phyloP scores from a whole-genome alignment of 805 yeast genomes.

The Starmerella scarabaei region DNA sequence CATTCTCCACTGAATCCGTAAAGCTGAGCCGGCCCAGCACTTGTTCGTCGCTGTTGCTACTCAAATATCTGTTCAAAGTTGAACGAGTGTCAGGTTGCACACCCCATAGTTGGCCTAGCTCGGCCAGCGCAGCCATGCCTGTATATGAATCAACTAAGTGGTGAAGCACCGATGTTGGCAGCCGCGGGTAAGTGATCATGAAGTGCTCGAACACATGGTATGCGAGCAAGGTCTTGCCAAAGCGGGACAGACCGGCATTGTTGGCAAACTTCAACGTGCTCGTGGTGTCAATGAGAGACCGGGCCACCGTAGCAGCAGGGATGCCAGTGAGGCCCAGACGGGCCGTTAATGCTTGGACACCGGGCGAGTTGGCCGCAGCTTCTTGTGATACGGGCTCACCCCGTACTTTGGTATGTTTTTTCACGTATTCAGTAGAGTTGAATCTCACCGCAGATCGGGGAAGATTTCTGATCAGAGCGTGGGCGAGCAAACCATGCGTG shows the following conservation, averaged over 20 bases:
- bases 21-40: constrained; percentile 41
- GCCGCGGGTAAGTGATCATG: constrained; percentile 69
- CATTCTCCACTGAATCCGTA: constrained; percentile 10
- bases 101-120: constrained; percentile 75
- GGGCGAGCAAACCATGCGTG: too few species aligned
- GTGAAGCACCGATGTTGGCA: constrained; percentile 67
- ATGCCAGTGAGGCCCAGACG: constrained; percentile 48
- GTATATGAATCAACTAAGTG: constrained; percentile 65
- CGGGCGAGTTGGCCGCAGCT: constrained; percentile 48
- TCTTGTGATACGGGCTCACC: constrained; percentile 34
- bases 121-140: constrained; percentile 50
- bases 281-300: constrained; percentile 53
- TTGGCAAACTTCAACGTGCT: constrained; percentile 42
- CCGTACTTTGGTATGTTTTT: constrained; percentile 17
- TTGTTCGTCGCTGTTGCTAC: constrained; percentile 54
- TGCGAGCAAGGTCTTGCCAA: constrained; percentile 67
- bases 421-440: constrained; percentile 14
- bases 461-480: neutral
- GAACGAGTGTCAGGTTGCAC: constrained; percentile 60
- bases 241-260: constrained; percentile 65
- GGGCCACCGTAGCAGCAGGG: constrained; percentile 57
- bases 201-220: constrained; percentile 66
- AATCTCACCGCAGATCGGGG: neutral
- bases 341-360: constrained; percentile 64
- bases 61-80: constrained; percentile 50